Evolutionary conservation across 306 rosid genomes (phyloP), one percentile per base, ranked within the genome.

Genomic region (Medicago lupulina): DNA sequence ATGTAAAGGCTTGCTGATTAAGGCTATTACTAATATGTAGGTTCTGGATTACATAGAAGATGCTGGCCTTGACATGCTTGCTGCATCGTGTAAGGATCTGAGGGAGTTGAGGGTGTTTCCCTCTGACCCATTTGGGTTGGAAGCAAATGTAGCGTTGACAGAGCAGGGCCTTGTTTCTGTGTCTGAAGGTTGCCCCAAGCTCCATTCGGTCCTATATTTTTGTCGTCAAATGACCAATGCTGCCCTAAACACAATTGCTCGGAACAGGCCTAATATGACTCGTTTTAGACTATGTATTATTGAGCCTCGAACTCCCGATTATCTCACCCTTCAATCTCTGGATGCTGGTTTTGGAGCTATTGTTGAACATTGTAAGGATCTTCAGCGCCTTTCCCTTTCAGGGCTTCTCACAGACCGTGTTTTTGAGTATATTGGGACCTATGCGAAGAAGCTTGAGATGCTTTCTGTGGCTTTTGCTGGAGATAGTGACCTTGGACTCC

Each of bases 391-490:
- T 17, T 92, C 99, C 58, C 89, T 95, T 7, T 92, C 99, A 5
- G 99, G 99, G 70, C 89, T 86, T 72, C 90, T 95, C 5, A 84
- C 99, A 0, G 99, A 95, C 80, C 92, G 88, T 31, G 97, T 84
- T 15, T 95, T 95, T 46, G 91, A 90, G 86, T 85, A 83, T 59
- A 83, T 95, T 44, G 99, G 99, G 55, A 86, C 85, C 7, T 66
- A 86, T 5, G 97, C 78, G 1, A 92, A 95, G 83, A 92, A 92
- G 86, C 91, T 95, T 75, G 99, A 95, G 93, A 95, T 95, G 99
- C 87, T 95, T 59, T 95, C 99, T 31, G 46, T 95, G 58, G 99
- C 99, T 53, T 95, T 95, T 88, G 99, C 99, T 12, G 99, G 99
- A 65, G 92, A 95, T 0, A 92, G 89, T 75, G 99, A 95, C 82